These are phyloP conservation scores for Hygrophorus pudorinus DNA, from an alignment of 768 basidiomycete genomes.

Conservation along the genomic window DNA sequence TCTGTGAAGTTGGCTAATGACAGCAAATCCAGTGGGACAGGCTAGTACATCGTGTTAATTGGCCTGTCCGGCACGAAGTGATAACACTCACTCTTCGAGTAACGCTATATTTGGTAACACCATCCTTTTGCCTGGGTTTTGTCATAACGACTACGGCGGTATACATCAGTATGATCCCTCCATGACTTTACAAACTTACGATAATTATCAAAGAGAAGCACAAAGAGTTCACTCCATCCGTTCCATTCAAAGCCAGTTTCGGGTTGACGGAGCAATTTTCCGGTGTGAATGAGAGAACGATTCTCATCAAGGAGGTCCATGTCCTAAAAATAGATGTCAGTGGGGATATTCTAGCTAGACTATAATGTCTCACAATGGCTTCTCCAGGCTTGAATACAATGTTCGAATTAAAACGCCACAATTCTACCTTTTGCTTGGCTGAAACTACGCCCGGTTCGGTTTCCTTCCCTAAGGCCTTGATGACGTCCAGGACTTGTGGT, in stretches of 20 bases:
- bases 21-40: conserved; percentile 86
- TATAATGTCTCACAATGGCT: conserved; percentile 32
- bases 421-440: conserved; percentile 80
- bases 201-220: conserved; percentile 93
- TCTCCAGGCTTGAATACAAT: conserved; percentile 76
- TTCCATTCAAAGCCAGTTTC: conserved; percentile 84
- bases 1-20: conserved; percentile 80
- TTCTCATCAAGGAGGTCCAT: conserved; percentile 84
- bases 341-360: not conserved
- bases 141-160: conserved; percentile 70
- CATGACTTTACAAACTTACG: conserved; percentile 34
- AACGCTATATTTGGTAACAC: conserved; percentile 66
- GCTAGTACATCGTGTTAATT: conserved; percentile 35
- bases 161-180: conserved; percentile 7
- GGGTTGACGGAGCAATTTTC: conserved; percentile 77
- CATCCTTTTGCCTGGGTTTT: conserved; percentile 73
- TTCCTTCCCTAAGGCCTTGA: conserved; percentile 79
- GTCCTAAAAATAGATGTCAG: conserved; percentile 34
- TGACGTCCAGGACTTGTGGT: conserved; percentile 78
- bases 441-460: conserved; percentile 80
- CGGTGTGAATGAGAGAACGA: conserved; percentile 74
- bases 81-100: conserved; percentile 54
- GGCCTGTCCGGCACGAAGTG: not conserved
- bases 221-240: conserved; percentile 84
- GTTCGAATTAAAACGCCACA: conserved; percentile 79